Evolutionary conservation across 192 early-diverging fungal genomes (phyloP).

Genomic region (Backusella sp.): DNA sequence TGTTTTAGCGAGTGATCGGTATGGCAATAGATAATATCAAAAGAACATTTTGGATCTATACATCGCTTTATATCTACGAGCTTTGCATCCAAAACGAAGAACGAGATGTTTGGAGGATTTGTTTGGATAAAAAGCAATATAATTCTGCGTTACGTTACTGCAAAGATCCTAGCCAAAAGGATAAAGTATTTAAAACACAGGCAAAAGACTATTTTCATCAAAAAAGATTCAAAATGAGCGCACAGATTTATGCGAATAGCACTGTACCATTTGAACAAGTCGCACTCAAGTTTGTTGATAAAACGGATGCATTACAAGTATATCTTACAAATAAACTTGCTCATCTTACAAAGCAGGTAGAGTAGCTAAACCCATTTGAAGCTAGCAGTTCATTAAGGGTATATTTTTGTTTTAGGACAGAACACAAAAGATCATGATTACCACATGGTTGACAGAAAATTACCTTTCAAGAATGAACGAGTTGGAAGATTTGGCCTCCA

Average conservation of each 20-base stretch:
- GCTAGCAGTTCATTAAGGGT: background rate
- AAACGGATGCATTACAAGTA: constrained; percentile 64
- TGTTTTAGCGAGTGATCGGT: constrained; percentile 52
- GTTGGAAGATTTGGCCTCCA: constrained; percentile 51
- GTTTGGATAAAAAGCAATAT: constrained; percentile 77
- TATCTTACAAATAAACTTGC: constrained; percentile 81
- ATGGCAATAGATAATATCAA: constrained; percentile 75
- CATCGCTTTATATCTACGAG: constrained; percentile 79
- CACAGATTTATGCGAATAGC: constrained; percentile 84
- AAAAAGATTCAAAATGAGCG: constrained; percentile 71
- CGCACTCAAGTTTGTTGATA: constrained; percentile 76
- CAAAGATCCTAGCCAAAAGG: constrained; percentile 70
- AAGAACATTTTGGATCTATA: constrained; percentile 91
- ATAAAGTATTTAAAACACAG: constrained; percentile 78
- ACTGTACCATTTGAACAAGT: constrained; percentile 88
- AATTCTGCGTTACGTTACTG: constrained; percentile 80
- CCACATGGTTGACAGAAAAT: constrained; percentile 90
- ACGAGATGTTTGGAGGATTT: constrained; percentile 92
- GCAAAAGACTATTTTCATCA: constrained; percentile 85
- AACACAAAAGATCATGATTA: constrained; percentile 78
- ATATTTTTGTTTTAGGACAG: constrained; percentile 51
- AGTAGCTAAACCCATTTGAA: background rate
- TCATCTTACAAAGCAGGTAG: constrained; percentile 61
- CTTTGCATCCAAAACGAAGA: constrained; percentile 91
- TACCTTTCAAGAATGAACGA: constrained; percentile 78